Evolutionary conservation across 2,329 filamentous ascomycete species (phyloP).

Genomic region (Trematosphaeria pertusa): DNA sequence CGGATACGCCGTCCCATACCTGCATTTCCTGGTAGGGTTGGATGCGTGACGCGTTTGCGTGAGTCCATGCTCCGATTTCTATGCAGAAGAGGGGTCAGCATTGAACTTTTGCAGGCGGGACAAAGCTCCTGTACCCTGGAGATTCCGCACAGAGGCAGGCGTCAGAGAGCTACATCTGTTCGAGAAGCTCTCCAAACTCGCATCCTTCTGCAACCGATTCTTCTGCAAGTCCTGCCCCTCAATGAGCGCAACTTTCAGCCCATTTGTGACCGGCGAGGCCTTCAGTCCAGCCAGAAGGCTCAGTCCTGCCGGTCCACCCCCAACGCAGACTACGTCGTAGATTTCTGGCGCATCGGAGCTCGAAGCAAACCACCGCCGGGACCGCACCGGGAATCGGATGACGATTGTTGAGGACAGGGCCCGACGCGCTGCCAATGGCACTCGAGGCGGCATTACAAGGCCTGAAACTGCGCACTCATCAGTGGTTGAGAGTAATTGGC

Average conservation of each 20-base stretch:
- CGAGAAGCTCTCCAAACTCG: constrained; percentile 75
- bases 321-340: constrained; percentile 92
- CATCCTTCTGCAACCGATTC: constrained; percentile 67
- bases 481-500: constrained; percentile 16
- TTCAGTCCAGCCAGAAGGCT: constrained; percentile 61
- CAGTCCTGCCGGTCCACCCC: constrained; percentile 86
- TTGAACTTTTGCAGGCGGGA: too few relatives aligned
- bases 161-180: constrained; percentile 97
- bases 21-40: constrained; percentile 96
- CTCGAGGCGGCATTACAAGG: constrained; percentile 44
- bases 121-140: constrained; percentile 68
- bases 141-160: constrained; percentile 81
- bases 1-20: constrained; percentile 95
- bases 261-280: constrained; percentile 74
- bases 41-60: constrained; percentile 74
- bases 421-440: constrained; percentile 27
- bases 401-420: constrained; percentile 18
- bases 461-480: constrained; percentile 27
- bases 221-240: constrained; percentile 86
- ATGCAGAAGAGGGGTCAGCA: constrained; percentile 11
- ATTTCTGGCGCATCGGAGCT: constrained; percentile 65
- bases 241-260: constrained; percentile 84
- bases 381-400: constrained; percentile 21
- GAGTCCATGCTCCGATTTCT: constrained; percentile 82
- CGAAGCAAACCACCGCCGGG: constrained; percentile 40